Base-by-base conservation (phyloP, 2,329 filamentous ascomycete genomes). In the Aureobasidium melanogenum region DNA sequence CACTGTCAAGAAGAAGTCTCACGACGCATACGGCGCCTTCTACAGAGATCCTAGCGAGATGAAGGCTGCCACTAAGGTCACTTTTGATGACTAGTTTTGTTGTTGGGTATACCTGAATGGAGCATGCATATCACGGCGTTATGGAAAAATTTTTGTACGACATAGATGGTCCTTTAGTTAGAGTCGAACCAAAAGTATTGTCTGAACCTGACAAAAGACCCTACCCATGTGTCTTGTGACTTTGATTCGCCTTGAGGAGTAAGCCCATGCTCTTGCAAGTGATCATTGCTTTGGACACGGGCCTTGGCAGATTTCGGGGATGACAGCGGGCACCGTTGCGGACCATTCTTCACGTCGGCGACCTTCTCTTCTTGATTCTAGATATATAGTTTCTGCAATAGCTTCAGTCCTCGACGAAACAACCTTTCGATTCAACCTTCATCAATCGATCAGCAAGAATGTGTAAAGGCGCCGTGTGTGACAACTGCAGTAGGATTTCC, bases 1-100 rank as follows among this genome's bases (percentile, higher is more conserved):
- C 24, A 97, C 93, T 0, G 94, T 99, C 57, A 99, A 97, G 85
- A 97, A 96, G 85, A 97, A 97, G 91, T 84, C 86, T 52, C 94
- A 99, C 77, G 89, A 91, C 70, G 88, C 89, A 51, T 99, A 97
- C 72, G 94, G 94, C 62, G 91, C 91, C 34, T 97, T 97, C 73
- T 96, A 89, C 81, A 96, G 94, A 76, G 91, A 97, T 68, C 86
- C 89, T 9, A 57, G 62, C n/a, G 87, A 87, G 74, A 89, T 83
- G 73, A 88, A 93, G 76, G 87, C 89, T 74, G 87, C 89, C 30
- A 94, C 88, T 62, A 97, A 96, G 81, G 96, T 97, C 72, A 92
- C 85, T 50, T 97, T 97, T 78, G 91, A 96, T 63, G 52, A 57
- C 30, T 73, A 50, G 64, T 65, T 61, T 38, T n/a, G 26, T 57